Evolutionary conservation across 495 filamentous ascomycete species (phyloP), one percentile per base, ranked within the genome.

Genomic region (Neurospora tetrasperma): DNA sequence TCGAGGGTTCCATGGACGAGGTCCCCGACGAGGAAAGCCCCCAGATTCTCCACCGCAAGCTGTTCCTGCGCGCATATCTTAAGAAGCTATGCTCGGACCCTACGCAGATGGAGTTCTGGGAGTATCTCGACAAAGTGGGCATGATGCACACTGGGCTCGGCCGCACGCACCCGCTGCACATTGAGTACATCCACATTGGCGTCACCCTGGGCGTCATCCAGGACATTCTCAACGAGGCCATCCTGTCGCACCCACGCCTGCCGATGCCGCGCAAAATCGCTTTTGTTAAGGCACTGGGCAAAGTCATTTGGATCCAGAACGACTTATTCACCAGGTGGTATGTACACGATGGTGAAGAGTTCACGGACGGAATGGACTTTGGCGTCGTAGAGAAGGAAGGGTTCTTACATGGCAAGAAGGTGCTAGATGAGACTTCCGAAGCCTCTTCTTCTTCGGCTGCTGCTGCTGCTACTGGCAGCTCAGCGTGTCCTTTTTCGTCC

Each of bases 251-350:
- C 74, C 90, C 91, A 0, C 85, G 86, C 0, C 81, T 93, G 27
- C 83, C 84, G 9, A 81, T 91, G 42, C 84, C 84, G 27, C 87
- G 87, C 73, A 93, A 93, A 81, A 87, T 89, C 3, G 89, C 88
- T 5, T 84, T 93, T 20, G 82, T 92, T 41, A 91, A 89, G 73
- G 92, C 91, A 74, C 73, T 87, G 42, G 83, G 83, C 69, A 87
- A 87, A 76, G 83, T 87, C 38, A 83, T 87, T 62, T 92, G 90
- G 90, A 91, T 92, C 76, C 91, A 93, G 80, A 92, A 92, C 76
- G 92, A 94, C 78, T 83, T 94, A 23, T 92, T 94, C 75, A 89
- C 91, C 10, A 90, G 89, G 80, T 92, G 89, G 88, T 91, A 92
- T 73, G 86, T 91, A 5, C 83, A 86, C 35, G 90, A 94, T 73